Evolutionary conservation across 495 filamentous ascomycete species (phyloP), one percentile per base, ranked within the genome.

Genomic region (Annulohypoxylon nitens): DNA sequence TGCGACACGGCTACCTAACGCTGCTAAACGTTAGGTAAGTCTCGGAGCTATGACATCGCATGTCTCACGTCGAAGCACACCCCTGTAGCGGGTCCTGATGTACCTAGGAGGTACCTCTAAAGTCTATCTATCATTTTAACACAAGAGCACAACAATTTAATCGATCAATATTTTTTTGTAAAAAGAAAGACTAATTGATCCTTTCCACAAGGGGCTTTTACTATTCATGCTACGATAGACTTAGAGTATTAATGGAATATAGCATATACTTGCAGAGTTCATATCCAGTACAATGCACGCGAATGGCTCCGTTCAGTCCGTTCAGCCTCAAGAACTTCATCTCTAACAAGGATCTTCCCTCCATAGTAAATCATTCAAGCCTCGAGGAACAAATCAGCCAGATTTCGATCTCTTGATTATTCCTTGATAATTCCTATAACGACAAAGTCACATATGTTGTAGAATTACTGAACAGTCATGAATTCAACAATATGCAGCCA

Each of bases 1-100:
- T 70, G 71, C 66, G 67, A 74, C 71, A 67, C 65, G 51, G 71
- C 55, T 74, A 69, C 65, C 61, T 70, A 57, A 65, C 54, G 55
- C 30, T 74, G 66, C 65, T 55, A 67, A 57, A 65, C 54, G 55
- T 65, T 74, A 74, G 61, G 65, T 66, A 69, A 63, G 57, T 70
- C 41, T 63, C 50, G 11, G 11, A 74, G 48, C 51, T 69, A 73
- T 65, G 74, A 74, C 58, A 73, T 74, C 68, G 71, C 53, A 55
- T 37, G 71, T 74, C 57, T 74, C 62, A 74, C 16, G 12, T 59
- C 43, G 5, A 41, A 63, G 37, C 16, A 25, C 25, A 53, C 39
- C 47, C 61, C 33, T 57, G 53, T n/a, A 57, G 39, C 30, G n/a
- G 36, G 53, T 37, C 16, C 33, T 33, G 25, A 57, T 20, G 53